Evolutionary conservation across 192 early-diverging fungal species (phyloP), one percentile per base, ranked within the genome.

Genomic region (Linnemannia schmuckeri): DNA sequence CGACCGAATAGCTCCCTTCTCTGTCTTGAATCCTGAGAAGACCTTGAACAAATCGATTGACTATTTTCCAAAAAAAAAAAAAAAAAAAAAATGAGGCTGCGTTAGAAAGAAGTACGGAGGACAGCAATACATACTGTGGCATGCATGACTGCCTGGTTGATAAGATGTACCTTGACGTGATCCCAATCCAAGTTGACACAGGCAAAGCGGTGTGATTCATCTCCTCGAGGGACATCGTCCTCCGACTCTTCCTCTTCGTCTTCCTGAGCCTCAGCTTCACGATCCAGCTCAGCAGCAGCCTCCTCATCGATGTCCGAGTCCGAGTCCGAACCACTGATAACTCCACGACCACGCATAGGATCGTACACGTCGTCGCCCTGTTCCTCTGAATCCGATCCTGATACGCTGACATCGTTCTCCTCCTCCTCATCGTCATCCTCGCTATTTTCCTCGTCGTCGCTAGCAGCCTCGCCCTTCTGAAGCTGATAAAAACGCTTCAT

Each of bases 171-270:
- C 76, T 96, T 97, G 74, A 99, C 90, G 74, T 99, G 93, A 81
- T 97, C 95, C 98, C 98, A 99, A 85, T 99, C 97, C 93, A 99
- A 85, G 81, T 98, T 97, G 37, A 99, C 96, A 18, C 93, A 92
- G 24, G 97, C 98, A 75, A 99, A 93, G 35, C 97, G 90, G 35
- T 85, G 81, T 2, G 97, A 94, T 72, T 93, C 91, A 5, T 93
- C 94, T 24, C 92, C 93, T 79, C 83, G 72, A 33, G 90, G 89
- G 44, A 94, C 85, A 76, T 91, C 73, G n/a, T 83, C 80, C 33
- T 89, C 86, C 13, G 72, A 86, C 52, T 93, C 91, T n/a, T 88
- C 91, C 46, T 91, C 89, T 9, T 84, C 88, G 0, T 83, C 77
- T 12, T 85, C 81, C 1, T 84, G 69, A 3, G 82, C 91, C 20